phyloP scores from a whole-genome alignment of 2,329 filamentous ascomycete species.

The Ceratocystis cacaofunesta region DNA sequence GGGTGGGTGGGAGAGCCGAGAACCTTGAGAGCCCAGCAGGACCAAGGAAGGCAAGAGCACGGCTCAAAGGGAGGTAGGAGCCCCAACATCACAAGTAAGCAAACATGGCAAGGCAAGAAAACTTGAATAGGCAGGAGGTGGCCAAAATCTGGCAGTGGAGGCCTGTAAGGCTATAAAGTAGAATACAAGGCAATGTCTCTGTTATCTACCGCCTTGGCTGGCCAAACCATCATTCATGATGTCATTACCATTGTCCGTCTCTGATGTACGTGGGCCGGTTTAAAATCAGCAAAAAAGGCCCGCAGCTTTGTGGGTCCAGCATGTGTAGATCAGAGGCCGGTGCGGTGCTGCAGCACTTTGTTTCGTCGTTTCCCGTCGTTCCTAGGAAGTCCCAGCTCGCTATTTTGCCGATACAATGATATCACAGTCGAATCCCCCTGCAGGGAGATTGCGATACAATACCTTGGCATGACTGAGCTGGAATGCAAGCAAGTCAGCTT shows the following conservation, averaged over 20 bases:
- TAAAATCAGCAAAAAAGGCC: too few relatives aligned
- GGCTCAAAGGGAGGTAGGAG: slow-evolving; percentile 1
- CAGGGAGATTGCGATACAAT: neutral
- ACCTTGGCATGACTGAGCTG: neutral
- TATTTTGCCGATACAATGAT: neutral
- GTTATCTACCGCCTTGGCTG: too few relatives aligned
- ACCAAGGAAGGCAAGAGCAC: slow-evolving; percentile 4
- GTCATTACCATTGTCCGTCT: neutral
- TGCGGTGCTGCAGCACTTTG: neutral
- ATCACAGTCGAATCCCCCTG: neutral
- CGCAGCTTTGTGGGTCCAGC: too few relatives aligned
- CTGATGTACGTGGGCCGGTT: too few relatives aligned
- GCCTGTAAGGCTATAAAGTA: too few relatives aligned
- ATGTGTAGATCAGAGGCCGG: too few relatives aligned
- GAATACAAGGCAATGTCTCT: neutral
- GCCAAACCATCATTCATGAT: neutral
- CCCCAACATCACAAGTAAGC: neutral
- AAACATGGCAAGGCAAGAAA: neutral
- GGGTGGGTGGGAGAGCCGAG: neutral
- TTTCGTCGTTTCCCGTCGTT: neutral
- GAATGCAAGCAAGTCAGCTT: neutral
- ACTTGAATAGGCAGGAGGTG: neutral
- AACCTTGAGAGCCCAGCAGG: neutral
- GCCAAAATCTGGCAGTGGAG: too few relatives aligned
- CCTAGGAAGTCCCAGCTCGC: neutral